A percentile compares a stretch with the other conserved stretches of the same genome.
phyloP scores from a whole-genome alignment of 1,284 basidiomycete genomes.

The Ustilago trichophora region DNA sequence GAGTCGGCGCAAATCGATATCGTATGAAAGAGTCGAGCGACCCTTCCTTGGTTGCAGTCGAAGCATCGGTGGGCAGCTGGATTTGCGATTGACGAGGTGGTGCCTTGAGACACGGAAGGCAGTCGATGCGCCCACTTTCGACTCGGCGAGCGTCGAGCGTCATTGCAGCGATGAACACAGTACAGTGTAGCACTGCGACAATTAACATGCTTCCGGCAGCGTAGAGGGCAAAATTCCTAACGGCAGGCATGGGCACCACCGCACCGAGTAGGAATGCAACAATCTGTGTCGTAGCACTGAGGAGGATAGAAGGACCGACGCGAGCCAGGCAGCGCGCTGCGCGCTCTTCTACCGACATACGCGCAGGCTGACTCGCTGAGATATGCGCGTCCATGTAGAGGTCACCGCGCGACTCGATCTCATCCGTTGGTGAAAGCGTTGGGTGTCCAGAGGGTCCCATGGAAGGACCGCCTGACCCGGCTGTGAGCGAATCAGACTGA shows the following conservation, averaged over 20 bases:
- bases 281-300: slow-evolving; percentile 91
- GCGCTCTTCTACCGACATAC: slow-evolving; percentile 65
- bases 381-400: too few species aligned
- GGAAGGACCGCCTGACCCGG: slow-evolving; percentile 1
- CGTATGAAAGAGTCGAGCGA: slow-evolving; percentile 74
- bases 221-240: slow-evolving; percentile 95
- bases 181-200: slow-evolving; percentile 89
- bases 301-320: slow-evolving; percentile 93
- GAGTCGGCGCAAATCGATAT: slow-evolving; percentile 83
- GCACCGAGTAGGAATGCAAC: slow-evolving; percentile 93
- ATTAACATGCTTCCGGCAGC: slow-evolving; percentile 93
- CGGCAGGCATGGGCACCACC: slow-evolving; percentile 96
- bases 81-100: slow-evolving; percentile 6
- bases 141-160: slow-evolving; percentile 65
- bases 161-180: slow-evolving; percentile 90
- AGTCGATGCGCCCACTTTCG: slow-evolving; percentile 51
- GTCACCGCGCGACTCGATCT: slow-evolving; percentile 15
- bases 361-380: neutral
- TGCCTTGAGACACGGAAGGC: slow-evolving; percentile 42
- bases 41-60: slow-evolving; percentile 10
- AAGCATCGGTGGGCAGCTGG: slow-evolving; percentile 6
- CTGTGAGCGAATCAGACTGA: slow-evolving; percentile 7
- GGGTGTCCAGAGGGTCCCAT: slow-evolving; percentile 5
- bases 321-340: slow-evolving; percentile 87
- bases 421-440: slow-evolving; percentile 9